Base-by-base conservation (phyloP, 2,329 filamentous ascomycete species). In the Bipolaris bicolor region DNA sequence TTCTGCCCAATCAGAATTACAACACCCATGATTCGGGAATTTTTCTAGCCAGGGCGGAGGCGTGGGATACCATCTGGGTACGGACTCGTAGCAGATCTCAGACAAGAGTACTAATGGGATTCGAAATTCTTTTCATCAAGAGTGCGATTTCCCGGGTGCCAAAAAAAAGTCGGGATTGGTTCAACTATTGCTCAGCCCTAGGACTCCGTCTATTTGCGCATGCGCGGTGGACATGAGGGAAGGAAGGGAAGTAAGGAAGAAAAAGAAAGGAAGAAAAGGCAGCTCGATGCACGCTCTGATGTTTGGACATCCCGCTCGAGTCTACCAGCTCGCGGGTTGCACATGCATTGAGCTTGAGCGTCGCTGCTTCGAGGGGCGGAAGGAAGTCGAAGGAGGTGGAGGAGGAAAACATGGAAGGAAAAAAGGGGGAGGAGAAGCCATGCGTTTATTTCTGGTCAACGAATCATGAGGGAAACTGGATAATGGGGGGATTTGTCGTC, bases 11-110 rank as follows among this genome's bases (percentile, higher is more conserved):
- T 29, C 67, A 52, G 48, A 44, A 57, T 47, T 47, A 55, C 39
- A 26, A 26, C 24, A 5, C 52, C 48, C 60, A 69, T 67, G 63
- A 65, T 68, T 72, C 68, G 65, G 52, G 61, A 44, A 20, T 20
- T 20, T 20, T 29, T 29, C 10, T 29, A 73, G 58, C 71, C 69
- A 62, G 57, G 26, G 63, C 60, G 52, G 68, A 73, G 75, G 75
- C 75, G 69, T 77, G 74, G 75, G 74, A 76, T 18, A 55, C 52
- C 57, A 68, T 50, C 69, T 70, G 67, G 67, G 70, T 66, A 52
- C 65, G 75, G 75, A 73, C 69, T 77, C 67, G 75, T 55, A 77
- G 65, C 75, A 77, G 70, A 67, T 71, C 71, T 63, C 63, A 29
- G 55, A 61, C 67, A 61, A 26, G 5, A 11, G 31, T 47, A 51